Conservation (phyloP, 148 eudicot species). For the Chenopodium berlandieri region DNA sequence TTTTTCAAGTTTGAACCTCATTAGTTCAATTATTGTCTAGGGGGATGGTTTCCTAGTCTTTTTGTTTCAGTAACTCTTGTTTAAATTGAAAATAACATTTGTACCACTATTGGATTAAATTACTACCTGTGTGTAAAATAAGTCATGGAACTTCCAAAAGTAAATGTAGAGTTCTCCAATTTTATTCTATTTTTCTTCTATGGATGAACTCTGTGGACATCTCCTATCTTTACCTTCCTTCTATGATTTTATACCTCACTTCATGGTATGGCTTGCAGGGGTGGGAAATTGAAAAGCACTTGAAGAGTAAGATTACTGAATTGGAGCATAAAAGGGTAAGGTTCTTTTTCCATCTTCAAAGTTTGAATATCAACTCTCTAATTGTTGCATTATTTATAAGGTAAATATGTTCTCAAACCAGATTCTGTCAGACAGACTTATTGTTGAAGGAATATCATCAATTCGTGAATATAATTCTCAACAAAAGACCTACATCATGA, state of each 20-base stretch:
- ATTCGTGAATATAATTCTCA: conserved; percentile 58
- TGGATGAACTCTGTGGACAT: not conserved
- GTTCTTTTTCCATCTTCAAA: conserved; percentile 10
- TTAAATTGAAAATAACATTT: not conserved
- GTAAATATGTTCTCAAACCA: conserved; percentile 35
- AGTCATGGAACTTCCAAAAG: not conserved
- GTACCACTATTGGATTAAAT: not conserved
- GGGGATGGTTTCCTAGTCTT: not conserved
- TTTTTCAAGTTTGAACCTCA: not conserved
- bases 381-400: conserved; percentile 24
- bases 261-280: conserved; percentile 44
- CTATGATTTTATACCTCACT: conserved; percentile 10
- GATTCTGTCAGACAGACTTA: conserved; percentile 44
- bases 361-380: not conserved
- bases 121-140: not conserved
- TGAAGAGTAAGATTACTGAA: conserved; percentile 56
- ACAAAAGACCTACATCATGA: conserved; percentile 44
- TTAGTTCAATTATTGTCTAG: not conserved
- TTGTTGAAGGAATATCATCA: conserved; percentile 50
- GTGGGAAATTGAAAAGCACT: conserved; percentile 77
- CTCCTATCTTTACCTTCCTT: not conserved
- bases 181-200: not conserved
- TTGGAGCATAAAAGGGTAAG: conserved; percentile 70
- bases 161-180: not conserved
- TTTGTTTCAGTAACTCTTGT: not conserved